Evolutionary conservation across 1,139 yeast genomes (phyloP).

Genomic region (Wickerhamiella infanticola): DNA sequence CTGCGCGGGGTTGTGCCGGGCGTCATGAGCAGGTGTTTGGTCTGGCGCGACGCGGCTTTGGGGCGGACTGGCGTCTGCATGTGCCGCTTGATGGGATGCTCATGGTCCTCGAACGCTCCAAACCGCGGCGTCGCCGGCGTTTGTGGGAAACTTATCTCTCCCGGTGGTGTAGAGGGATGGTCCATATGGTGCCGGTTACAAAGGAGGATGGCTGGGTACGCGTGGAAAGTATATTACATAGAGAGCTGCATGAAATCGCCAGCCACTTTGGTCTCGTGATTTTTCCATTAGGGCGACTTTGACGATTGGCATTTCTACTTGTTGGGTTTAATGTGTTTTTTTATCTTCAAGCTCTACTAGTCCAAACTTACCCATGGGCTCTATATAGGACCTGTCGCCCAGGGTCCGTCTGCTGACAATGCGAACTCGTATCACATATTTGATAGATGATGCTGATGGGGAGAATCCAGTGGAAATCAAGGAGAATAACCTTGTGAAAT

Average conservation of each 20-base stretch:
- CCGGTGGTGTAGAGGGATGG: slow-evolving; percentile 21
- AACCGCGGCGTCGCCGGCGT: slow-evolving; percentile 26
- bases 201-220: neutral
- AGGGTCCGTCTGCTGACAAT: neutral
- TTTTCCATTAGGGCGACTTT: no score
- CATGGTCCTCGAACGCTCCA: slow-evolving; percentile 24
- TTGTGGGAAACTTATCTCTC: slow-evolving; percentile 11
- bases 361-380: no score
- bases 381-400: no score
- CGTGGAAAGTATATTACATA: neutral
- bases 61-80: slow-evolving; percentile 3
- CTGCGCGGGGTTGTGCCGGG: slow-evolving; percentile 16
- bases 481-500: neutral
- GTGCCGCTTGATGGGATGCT: slow-evolving; percentile 11
- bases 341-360: no score
- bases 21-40: slow-evolving; percentile 10
- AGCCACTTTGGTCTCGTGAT: no score
- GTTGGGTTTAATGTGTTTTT: no score
- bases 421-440: slow-evolving; percentile 5
- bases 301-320: no score
- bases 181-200: slow-evolving; percentile 5
- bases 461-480: slow-evolving; percentile 1
- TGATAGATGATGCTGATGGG: slow-evolving; percentile 3
- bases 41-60: neutral
- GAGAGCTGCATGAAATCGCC: neutral